Evolutionary conservation across 345 rosid species (phyloP).

Genomic region (Erucastrum elatum): DNA sequence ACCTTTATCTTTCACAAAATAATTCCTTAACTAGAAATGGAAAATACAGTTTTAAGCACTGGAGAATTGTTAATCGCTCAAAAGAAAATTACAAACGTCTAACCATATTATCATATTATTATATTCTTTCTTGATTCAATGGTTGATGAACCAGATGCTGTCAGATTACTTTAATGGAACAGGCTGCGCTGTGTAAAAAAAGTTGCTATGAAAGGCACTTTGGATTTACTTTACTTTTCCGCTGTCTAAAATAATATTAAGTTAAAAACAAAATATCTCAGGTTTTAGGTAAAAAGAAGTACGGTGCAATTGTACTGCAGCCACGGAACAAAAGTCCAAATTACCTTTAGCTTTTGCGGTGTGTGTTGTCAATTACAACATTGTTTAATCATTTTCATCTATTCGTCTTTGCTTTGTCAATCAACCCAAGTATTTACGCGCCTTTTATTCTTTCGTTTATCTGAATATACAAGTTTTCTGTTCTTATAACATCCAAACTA

Average conservation of each 20-base stretch:
- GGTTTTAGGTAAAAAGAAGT: conserved; percentile 23
- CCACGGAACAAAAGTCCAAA: conserved; percentile 36
- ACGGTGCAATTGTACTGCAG: conserved; percentile 39
- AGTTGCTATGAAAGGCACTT: neutral
- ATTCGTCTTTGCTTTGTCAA: conserved; percentile 24
- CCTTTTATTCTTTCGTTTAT: neutral
- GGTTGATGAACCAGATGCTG: neutral
- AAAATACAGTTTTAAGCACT: neutral
- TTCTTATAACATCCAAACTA: neutral
- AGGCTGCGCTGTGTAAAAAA: conserved; percentile 12
- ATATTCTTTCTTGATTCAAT: neutral
- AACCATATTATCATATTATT: neutral
- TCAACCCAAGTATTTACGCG: conserved; percentile 2
- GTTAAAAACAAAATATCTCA: neutral
- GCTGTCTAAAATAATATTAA: neutral
- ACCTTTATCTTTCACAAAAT: neutral
- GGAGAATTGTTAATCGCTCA: neutral
- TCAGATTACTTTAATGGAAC: neutral
- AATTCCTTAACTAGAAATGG: neutral
- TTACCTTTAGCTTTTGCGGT: conserved; percentile 9
- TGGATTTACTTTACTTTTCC: neutral
- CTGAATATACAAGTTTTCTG: neutral
- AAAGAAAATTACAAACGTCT: neutral
- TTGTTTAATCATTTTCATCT: neutral
- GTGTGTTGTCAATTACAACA: conserved; percentile 1